Percentiles rank a stretch among this genome's conserved stretches.
Conservation (phyloP, 371 early-diverging fungal species). For the Sporodiniella umbellata region DNA sequence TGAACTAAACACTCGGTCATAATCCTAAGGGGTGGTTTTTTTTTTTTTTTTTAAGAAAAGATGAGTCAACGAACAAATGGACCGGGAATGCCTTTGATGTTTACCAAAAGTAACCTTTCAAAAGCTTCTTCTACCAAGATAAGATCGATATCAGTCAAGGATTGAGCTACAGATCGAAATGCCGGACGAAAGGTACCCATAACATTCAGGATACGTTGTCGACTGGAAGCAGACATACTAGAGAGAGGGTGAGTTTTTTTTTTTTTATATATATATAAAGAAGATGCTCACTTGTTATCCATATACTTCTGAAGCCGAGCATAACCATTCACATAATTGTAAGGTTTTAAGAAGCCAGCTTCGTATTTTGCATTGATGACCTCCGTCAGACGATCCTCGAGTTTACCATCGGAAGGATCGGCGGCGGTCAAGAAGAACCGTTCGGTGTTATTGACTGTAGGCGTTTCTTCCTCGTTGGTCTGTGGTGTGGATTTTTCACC, state of each 20-base stretch:
- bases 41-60: no score
- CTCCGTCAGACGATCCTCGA: slow-evolving; percentile 81
- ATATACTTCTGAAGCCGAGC: slow-evolving; percentile 86
- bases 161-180: slow-evolving; percentile 82
- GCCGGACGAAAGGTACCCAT: slow-evolving; percentile 86
- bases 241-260: not conserved
- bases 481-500: slow-evolving; percentile 7
- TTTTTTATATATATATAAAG: not conserved
- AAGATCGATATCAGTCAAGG: slow-evolving; percentile 89
- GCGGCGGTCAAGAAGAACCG: slow-evolving; percentile 87
- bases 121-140: slow-evolving; percentile 92
- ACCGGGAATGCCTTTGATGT: not conserved
- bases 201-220: slow-evolving; percentile 80
- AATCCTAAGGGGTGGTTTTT: no score
- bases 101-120: slow-evolving; percentile 81
- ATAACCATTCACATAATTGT: slow-evolving; percentile 92
- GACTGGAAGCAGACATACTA: slow-evolving; percentile 71
- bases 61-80: no score
- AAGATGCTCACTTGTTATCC: slow-evolving; percentile 71
- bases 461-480: not conserved
- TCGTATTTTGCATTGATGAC: slow-evolving; percentile 92
- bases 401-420: slow-evolving; percentile 80
- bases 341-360: slow-evolving; percentile 90
- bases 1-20: slow-evolving; percentile 76
- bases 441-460: slow-evolving; percentile 40